Conservation (phyloP, 495 filamentous ascomycete genomes). For the Opeltia flavorubescens region DNA sequence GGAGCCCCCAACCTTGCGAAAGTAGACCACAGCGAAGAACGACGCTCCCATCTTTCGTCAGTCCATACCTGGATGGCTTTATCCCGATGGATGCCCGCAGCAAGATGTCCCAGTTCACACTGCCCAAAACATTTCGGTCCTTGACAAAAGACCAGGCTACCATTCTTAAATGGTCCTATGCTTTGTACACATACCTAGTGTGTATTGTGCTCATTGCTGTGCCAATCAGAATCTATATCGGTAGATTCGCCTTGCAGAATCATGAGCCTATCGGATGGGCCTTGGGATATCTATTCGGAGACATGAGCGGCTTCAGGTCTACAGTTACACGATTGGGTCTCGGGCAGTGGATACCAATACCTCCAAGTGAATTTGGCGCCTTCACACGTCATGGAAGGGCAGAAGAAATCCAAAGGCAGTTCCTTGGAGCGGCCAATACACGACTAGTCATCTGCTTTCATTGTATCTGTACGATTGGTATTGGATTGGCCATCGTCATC, state of each 20-base stretch:
- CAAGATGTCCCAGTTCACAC: not conserved
- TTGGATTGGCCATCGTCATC: slow-evolving; percentile 61
- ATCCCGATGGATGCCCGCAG: not conserved
- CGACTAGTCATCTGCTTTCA: slow-evolving; percentile 66
- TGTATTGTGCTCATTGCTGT: slow-evolving; percentile 50
- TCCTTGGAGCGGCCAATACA: slow-evolving; percentile 64
- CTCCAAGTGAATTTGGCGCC: slow-evolving; percentile 28
- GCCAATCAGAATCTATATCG: slow-evolving; percentile 56
- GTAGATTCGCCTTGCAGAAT: slow-evolving; percentile 47
- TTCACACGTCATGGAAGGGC: slow-evolving; percentile 33
- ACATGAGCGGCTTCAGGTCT: slow-evolving; percentile 52
- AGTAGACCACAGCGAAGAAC: no score
- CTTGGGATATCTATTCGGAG: slow-evolving; percentile 75
- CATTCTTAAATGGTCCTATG: slow-evolving; percentile 70
- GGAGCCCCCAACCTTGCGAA: no score
- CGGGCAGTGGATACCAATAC: slow-evolving; percentile 63
- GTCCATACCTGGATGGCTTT: no score
- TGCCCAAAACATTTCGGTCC: slow-evolving; percentile 40
- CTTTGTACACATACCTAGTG: slow-evolving; percentile 57
- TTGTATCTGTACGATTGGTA: slow-evolving; percentile 50
- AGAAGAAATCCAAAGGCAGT: slow-evolving; percentile 23
- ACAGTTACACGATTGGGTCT: slow-evolving; percentile 50
- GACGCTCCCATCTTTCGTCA: no score
- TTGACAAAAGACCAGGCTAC: slow-evolving; percentile 67
- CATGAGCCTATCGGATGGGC: slow-evolving; percentile 88